These are phyloP conservation scores for Diplodia sapinea DNA, from an alignment of 2,329 filamentous ascomycete genomes.

Conservation along the genomic window DNA sequence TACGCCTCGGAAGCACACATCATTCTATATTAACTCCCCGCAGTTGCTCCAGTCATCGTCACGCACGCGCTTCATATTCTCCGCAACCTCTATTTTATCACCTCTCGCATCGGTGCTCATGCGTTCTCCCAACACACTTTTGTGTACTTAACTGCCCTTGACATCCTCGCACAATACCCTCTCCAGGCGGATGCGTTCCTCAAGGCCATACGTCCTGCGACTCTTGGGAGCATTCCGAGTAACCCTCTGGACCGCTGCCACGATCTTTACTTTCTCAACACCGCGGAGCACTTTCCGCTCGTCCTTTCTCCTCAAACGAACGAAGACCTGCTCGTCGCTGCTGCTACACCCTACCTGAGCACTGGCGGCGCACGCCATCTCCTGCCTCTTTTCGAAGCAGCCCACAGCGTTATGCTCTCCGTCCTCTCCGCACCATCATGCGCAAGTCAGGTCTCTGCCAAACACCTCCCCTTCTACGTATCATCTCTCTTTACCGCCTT, in stretches of 20 bases:
- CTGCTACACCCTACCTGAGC: conserved; percentile 75
- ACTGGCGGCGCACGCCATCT: conserved; percentile 63
- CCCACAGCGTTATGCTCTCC: conserved; percentile 81
- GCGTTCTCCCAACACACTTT: conserved; percentile 86
- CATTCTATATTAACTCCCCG: neutral
- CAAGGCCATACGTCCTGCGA: conserved; percentile 63
- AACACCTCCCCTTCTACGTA: conserved; percentile 81
- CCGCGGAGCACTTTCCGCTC: conserved; percentile 81
- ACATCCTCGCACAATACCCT: conserved; percentile 76
- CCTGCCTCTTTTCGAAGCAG: conserved; percentile 81
- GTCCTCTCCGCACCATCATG: conserved; percentile 82
- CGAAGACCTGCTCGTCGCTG: conserved; percentile 74
- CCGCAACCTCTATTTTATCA: conserved; percentile 81
- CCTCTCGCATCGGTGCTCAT: conserved; percentile 72
- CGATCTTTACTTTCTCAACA: conserved; percentile 89
- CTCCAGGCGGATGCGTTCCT: conserved; percentile 71
- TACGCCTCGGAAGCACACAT: neutral
- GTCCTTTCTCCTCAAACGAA: conserved; percentile 69
- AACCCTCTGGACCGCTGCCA: conserved; percentile 73
- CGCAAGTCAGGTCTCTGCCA: conserved; percentile 66
- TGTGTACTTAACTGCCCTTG: conserved; percentile 79
- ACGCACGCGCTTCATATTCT: conserved; percentile 74
- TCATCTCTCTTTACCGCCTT: conserved; percentile 81
- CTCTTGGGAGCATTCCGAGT: conserved; percentile 62
- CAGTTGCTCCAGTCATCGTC: conserved; percentile 69